A percentile compares a stretch with the other conserved stretches of the same genome.
Conservation (phyloP, 2,329 filamentous ascomycete species). For the Botryosphaeria agaves region DNA sequence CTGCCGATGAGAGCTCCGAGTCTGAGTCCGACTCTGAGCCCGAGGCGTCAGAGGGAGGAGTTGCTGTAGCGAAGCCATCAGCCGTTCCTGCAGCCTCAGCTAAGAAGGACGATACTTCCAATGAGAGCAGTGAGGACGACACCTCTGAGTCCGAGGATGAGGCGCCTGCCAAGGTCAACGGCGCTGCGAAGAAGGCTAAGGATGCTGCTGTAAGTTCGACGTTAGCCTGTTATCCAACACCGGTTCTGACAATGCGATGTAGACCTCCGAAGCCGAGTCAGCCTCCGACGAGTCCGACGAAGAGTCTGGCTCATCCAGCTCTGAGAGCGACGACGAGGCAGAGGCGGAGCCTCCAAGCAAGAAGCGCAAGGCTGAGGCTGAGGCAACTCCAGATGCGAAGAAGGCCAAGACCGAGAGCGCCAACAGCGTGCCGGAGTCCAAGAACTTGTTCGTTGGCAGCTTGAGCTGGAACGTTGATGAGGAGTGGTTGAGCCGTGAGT, state of each 20-base stretch:
- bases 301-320: slow-evolving; percentile 8
- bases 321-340: slow-evolving; percentile 12
- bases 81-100: not conserved
- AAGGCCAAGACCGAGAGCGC: slow-evolving; percentile 41
- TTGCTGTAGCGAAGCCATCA: not conserved
- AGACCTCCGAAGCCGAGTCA: slow-evolving; percentile 9
- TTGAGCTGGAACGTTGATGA: slow-evolving; percentile 85
- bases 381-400: slow-evolving; percentile 38
- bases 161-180: slow-evolving; percentile 16
- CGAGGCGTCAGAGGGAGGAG: too few species aligned
- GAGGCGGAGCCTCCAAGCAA: slow-evolving; percentile 30
- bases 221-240: not conserved
- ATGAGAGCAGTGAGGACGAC: slow-evolving; percentile 3
- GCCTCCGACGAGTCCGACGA: slow-evolving; percentile 4
- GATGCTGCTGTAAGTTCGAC: slow-evolving; percentile 19
- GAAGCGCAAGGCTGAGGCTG: slow-evolving; percentile 49
- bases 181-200: slow-evolving; percentile 18
- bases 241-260: slow-evolving; percentile 8
- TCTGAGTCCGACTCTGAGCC: not conserved
- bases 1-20: slow-evolving; percentile 5
- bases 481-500: slow-evolving; percentile 62
- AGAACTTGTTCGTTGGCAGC: slow-evolving; percentile 78
- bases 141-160: slow-evolving; percentile 7
- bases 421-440: slow-evolving; percentile 23
- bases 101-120: not conserved